Conservation (phyloP, 176 grass and related monocot genomes). For the Cocos nucifera region DNA sequence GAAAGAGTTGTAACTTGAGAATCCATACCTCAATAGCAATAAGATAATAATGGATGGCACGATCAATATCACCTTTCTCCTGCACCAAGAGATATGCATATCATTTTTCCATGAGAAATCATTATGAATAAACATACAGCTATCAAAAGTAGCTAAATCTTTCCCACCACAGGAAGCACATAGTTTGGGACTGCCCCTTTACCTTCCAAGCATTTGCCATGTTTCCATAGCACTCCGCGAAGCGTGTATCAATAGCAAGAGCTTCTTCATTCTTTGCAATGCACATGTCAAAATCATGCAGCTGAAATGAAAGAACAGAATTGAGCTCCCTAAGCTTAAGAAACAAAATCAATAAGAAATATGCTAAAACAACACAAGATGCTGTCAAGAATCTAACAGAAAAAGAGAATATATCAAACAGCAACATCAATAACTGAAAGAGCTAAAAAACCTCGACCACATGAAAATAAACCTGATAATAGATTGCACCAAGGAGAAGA, state of each 20-base stretch:
- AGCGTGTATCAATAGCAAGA: conserved; percentile 73
- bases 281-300: conserved; percentile 84
- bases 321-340: too few species aligned
- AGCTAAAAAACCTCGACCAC: neutral
- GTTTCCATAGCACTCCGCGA: conserved; percentile 95
- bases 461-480: conserved; percentile 51
- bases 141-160: too few species aligned
- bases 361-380: too few species aligned
- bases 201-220: conserved; percentile 99
- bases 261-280: conserved; percentile 96
- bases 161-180: too few species aligned
- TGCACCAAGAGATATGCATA: conserved; percentile 22
- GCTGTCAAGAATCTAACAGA: too few species aligned
- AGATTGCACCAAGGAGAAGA: conserved; percentile 69
- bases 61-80: conserved; percentile 91
- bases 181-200: too few species aligned
- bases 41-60: conserved; percentile 84
- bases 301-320: conserved; percentile 25
- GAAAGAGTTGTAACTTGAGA: neutral
- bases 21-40: conserved; percentile 77
- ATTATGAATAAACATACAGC: too few species aligned
- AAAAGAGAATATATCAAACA: neutral
- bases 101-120: neutral
- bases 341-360: too few species aligned
- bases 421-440: conserved; percentile 10